phyloP scores from a whole-genome alignment of 305 asterid species.

The Salvia sclarea region DNA sequence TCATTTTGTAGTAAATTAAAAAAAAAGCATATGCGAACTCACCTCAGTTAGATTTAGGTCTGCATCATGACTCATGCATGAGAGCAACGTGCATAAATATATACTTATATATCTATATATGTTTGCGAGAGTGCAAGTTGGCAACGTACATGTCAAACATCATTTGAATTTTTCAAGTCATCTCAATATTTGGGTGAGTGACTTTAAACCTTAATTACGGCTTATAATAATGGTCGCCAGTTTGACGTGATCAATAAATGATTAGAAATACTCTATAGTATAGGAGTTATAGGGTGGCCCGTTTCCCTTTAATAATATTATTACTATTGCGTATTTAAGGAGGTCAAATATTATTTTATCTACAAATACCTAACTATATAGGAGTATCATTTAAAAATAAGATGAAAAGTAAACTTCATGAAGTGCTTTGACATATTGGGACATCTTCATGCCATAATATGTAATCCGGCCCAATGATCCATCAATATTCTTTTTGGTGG shows the following conservation, averaged over 20 bases:
- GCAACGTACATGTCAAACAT: neutral
- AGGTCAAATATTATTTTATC: neutral
- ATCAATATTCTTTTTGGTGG: neutral
- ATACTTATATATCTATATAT: no score
- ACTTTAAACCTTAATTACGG: neutral
- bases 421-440: neutral
- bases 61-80: no score
- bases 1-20: no score
- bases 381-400: neutral
- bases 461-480: no score
- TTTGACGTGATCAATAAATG: neutral
- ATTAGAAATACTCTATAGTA: neutral
- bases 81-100: no score
- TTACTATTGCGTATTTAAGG: neutral
- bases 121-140: neutral
- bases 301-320: neutral
- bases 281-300: neutral
- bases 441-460: neutral
- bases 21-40: no score
- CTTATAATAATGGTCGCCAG: neutral
- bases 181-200: neutral
- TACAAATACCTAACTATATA: neutral
- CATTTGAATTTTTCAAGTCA: neutral
- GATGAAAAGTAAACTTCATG: neutral
- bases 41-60: no score